Conservation (phyloP, 2,329 filamentous ascomycete genomes). For the Penicillium occitanis region DNA sequence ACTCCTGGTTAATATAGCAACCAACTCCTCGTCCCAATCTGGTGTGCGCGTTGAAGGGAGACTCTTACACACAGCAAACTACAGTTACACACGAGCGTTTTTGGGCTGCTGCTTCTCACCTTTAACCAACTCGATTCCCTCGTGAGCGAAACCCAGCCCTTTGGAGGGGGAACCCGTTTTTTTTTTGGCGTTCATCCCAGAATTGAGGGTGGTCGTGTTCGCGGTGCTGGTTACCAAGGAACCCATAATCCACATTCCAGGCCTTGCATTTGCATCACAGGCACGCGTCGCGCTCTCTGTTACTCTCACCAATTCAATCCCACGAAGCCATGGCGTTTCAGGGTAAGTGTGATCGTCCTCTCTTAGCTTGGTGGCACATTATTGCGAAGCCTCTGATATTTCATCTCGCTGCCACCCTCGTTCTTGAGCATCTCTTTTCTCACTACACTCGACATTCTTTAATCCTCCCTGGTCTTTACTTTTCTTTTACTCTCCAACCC, state of each 20-base stretch:
- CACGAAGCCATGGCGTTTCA: conserved; percentile 39
- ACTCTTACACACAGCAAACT: conserved; percentile 17
- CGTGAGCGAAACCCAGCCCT: conserved; percentile 21
- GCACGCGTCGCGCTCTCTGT: conserved; percentile 38
- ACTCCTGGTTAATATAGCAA: conserved; percentile 21
- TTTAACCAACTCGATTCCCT: conserved; percentile 18
- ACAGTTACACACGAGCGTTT: conserved; percentile 20
- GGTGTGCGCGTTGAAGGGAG: conserved; percentile 24
- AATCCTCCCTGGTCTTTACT: conserved; percentile 25
- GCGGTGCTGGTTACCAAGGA: conserved; percentile 39
- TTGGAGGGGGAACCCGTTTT: conserved; percentile 15
- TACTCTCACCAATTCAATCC: conserved; percentile 27
- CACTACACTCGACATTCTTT: conserved; percentile 30
- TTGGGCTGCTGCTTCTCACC: conserved; percentile 15
- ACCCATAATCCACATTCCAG: conserved; percentile 44
- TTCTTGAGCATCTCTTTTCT: conserved; percentile 23
- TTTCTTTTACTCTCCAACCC: conserved; percentile 20
- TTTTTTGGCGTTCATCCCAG: conserved; percentile 16
- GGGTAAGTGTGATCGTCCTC: conserved; percentile 39
- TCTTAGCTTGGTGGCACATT: conserved; percentile 29
- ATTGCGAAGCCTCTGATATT: conserved; percentile 41
- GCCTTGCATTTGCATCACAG: conserved; percentile 39
- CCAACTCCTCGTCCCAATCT: conserved; percentile 20
- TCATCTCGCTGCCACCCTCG: conserved; percentile 39
- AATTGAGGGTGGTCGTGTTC: conserved; percentile 25